A percentile compares a stretch with the other conserved stretches of the same genome.
Evolutionary conservation across 257 asterid genomes (phyloP).

Genomic region (Scutellaria galericulata): DNA sequence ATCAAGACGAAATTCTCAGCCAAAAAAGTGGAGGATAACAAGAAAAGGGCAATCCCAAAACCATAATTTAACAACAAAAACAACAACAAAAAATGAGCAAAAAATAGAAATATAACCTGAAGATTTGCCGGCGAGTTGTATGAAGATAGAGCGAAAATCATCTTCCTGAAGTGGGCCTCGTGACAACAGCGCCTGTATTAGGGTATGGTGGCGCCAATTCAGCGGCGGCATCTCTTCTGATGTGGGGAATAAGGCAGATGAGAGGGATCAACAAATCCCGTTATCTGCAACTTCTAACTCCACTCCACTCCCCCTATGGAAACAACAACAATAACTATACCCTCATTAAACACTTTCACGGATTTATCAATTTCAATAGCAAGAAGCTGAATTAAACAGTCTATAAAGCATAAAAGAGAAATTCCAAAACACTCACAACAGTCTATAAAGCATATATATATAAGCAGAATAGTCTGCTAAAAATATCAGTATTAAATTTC

Average conservation of each 20-base stretch:
- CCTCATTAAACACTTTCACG: not conserved
- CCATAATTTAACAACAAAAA: no score
- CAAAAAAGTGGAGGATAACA: no score
- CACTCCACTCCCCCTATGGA: not conserved
- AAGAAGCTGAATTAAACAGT: constrained; percentile 30
- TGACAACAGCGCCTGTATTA: constrained; percentile 76
- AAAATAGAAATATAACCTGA: constrained; percentile 47
- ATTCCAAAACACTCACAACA: constrained; percentile 65
- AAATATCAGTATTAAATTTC: no score
- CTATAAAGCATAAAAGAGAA: constrained; percentile 19
- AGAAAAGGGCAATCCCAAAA: no score
- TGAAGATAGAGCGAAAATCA: constrained; percentile 62
- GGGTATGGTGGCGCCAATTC: constrained; percentile 74
- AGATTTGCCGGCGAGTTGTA: constrained; percentile 50
- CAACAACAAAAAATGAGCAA: not conserved
- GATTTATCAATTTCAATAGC: constrained; percentile 14
- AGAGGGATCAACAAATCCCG: not conserved
- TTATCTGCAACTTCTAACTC: constrained; percentile 6
- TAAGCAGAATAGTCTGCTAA: no score
- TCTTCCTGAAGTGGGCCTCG: constrained; percentile 74
- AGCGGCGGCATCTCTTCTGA: constrained; percentile 54
- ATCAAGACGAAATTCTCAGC: no score
- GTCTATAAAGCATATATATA: no score
- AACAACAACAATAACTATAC: not conserved
- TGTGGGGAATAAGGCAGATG: not conserved